Base-by-base conservation (phyloP, 2,329 filamentous ascomycete species). In the Xylaria hypoxylon region DNA sequence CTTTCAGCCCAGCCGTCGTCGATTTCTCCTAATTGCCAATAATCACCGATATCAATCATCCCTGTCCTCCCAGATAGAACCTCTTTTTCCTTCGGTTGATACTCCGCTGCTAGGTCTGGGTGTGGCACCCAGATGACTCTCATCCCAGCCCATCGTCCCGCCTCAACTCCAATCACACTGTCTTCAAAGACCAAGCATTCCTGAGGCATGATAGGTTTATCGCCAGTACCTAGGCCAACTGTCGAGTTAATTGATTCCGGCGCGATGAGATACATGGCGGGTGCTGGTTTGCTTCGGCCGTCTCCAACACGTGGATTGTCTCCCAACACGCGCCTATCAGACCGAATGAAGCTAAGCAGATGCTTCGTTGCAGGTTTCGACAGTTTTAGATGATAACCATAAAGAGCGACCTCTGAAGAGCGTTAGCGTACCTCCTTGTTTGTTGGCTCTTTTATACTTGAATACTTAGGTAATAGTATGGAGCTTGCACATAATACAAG, bases 111-210 rank as follows among this genome's bases (percentile, higher is more conserved):
- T 62, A 92, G 71, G 51, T 84, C 87, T 6, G 83, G 82, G 77
- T 92, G 89, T 24, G 90, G 90, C 69, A 86, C 86, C 90, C 90
- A 92, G 1, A 92, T 82, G 6, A 90, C 89, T 73, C 90, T 84
- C 90, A 92, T 92, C 0, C 90, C 90, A 2, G 90, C 90, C 73
- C 90, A 83, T 64, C 90, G 79, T 11, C 88, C 90, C 15, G 89
- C 85, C 77, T 93, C 90, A 1, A 92, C 88, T 1, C 90, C 90
- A 0, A 88, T 86, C 8, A 92, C 88, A 48, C 87, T 88, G 72
- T 93, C 90, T 76, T 92, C 90, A 73, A 93, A 92, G 0, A 92
- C 90, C 11, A 92, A 79, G 74, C 90, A 92, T 76, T 93, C 89
- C 58, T 84, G 84, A 0, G 90, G 88, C 69, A 73, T 79, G 52